Percentiles rank a stretch among this genome's conserved stretches.
Evolutionary conservation across 2,329 filamentous ascomycete species (phyloP).

Genomic region (Eutypa lata): DNA sequence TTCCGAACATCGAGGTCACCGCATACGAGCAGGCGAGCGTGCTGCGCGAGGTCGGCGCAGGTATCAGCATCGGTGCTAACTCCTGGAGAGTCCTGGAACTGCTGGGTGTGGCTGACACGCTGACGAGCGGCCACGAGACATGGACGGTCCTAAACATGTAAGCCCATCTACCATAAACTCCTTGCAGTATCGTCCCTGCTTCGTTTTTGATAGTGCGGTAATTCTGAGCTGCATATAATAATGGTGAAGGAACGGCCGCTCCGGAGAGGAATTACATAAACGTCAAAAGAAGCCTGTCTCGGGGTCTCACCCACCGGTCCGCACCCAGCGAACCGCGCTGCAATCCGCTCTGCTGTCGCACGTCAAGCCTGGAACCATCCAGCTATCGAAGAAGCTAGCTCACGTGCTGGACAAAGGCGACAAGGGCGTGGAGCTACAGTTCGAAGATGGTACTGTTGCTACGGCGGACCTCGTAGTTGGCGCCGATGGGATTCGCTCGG

Average conservation of each 20-base stretch:
- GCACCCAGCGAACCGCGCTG: slow-evolving; percentile 33
- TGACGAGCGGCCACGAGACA: slow-evolving; percentile 22
- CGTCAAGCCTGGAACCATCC: slow-evolving; percentile 40
- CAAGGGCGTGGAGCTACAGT: slow-evolving; percentile 37
- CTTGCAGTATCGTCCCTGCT: no score
- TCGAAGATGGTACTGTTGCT: slow-evolving; percentile 40
- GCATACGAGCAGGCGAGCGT: slow-evolving; percentile 43
- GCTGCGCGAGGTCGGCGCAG: slow-evolving; percentile 45
- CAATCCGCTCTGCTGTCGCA: slow-evolving; percentile 46
- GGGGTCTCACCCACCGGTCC: slow-evolving; percentile 11
- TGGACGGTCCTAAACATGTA: slow-evolving; percentile 22
- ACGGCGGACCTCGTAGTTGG: slow-evolving; percentile 47
- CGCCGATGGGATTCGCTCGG: slow-evolving; percentile 50
- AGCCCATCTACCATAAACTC: slow-evolving; percentile 8
- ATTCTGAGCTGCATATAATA: no score
- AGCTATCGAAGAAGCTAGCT: slow-evolving; percentile 41
- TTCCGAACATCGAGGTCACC: slow-evolving; percentile 37
- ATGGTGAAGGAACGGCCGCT: slow-evolving; percentile 27
- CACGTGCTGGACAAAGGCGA: slow-evolving; percentile 33
- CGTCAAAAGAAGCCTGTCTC: slow-evolving; percentile 13
- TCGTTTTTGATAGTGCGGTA: no score
- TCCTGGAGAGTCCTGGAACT: slow-evolving; percentile 45
- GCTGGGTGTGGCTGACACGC: slow-evolving; percentile 37
- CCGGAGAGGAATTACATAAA: slow-evolving; percentile 22
- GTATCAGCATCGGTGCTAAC: slow-evolving; percentile 43